Evolutionary conservation across 129 eudicot genomes (phyloP), one percentile per base, ranked within the genome.

Genomic region (Daucus carota): DNA sequence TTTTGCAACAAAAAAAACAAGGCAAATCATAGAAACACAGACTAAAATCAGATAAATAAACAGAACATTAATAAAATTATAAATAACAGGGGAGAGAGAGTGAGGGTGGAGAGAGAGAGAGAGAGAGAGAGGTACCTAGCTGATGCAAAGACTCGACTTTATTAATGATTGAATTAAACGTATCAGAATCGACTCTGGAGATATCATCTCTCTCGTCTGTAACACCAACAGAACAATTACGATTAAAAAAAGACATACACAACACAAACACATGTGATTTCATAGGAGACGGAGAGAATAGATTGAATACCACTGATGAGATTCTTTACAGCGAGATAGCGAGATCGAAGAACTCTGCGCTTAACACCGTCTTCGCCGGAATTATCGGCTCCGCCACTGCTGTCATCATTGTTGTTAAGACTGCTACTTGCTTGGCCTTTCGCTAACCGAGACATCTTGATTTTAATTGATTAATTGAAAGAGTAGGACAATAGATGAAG

Each of bases 121-220:
- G 40, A 62, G 13, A 18, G 9, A 15, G 57, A 50, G 41, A 11
- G 7, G 22, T 89, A 90, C 98, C 98, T 68, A 80, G 86, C 84
- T 91, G 86, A 87, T 94, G 98, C 80, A 94, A 73, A 80, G 63
- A 80, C 76, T 94, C 96, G 32, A 91, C 98, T 82, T 91, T 84
- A 62, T 86, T 85, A 34, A 94, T 76, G 32, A 94, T 84, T 0
- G 85, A 72, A 41, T 69, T 80, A 46, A 94, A 94, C 45, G 80
- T 89, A 40, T 91, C 90, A 26, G 92, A 86, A 83, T 89, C 90
- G 28, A 81, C 77, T 69, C 76, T 85, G 0, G 92, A 86, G 40
- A 91, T 63, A 77, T 94, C 90, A 79, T 93, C 97, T 63, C 89
- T 86, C 77, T 85, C 91, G 11, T 82, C 97, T 93, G 93, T 84